Percentiles rank a stretch among this genome's conserved stretches.
Evolutionary conservation across 495 filamentous ascomycete species (phyloP).

Genomic region (Lasiosphaeriaceae sp.): DNA sequence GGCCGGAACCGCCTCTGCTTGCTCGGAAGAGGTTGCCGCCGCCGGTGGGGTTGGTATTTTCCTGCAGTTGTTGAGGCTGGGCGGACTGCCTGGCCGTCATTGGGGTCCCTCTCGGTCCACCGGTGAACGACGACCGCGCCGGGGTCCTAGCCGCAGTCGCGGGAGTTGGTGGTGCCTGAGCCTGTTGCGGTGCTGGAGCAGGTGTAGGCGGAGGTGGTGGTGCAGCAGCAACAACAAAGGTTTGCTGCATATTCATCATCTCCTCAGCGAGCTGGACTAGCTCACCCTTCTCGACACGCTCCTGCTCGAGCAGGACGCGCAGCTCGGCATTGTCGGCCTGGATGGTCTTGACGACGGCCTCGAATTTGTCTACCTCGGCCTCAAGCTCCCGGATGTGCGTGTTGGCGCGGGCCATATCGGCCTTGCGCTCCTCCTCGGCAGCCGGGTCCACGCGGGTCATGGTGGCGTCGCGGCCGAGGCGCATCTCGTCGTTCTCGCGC

Average conservation of each 20-base stretch:
- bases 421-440: conserved; percentile 46
- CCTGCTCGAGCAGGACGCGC: conserved; percentile 61
- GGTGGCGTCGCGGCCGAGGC: conserved; percentile 58
- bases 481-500: conserved; percentile 71
- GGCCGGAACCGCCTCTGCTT: conserved; percentile 29
- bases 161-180: conserved; percentile 7
- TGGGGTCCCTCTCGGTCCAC: not conserved
- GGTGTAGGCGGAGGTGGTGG: conserved; percentile 5
- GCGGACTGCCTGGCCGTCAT: not conserved
- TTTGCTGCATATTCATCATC: conserved; percentile 60
- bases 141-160: not conserved
- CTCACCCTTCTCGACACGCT: conserved; percentile 89
- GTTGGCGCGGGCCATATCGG: conserved; percentile 46
- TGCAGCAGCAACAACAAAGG: conserved; percentile 12
- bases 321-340: conserved; percentile 63
- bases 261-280: conserved; percentile 91
- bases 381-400: conserved; percentile 55
- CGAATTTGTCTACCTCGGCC: conserved; percentile 66
- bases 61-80: not conserved
- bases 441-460: conserved; percentile 56
- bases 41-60: not conserved
- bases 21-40: conserved; percentile 10
- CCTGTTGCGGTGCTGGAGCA: conserved; percentile 4
- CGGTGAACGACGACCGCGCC: not conserved
- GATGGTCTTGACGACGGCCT: conserved; percentile 61